Evolutionary conservation across 768 basidiomycete species (phyloP), one percentile per base, ranked within the genome.

Genomic region (Pleurotus cornucopiae): DNA sequence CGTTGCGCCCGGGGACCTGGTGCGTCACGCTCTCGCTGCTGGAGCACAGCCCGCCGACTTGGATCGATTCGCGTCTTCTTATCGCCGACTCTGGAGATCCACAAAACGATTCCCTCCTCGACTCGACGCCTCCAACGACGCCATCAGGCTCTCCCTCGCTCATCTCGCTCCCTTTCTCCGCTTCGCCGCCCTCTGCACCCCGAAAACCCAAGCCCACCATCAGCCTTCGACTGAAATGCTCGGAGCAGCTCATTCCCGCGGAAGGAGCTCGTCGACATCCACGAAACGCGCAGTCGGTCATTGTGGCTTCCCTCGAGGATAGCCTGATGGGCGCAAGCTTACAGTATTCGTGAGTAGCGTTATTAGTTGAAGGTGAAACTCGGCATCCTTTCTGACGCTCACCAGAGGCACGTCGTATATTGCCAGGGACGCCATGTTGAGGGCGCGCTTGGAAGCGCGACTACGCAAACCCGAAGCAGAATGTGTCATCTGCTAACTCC

Each of bases 41-140:
- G 5, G 80, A 82, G 52, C 71, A 80, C 49, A 85, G 84, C 56
- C 77, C 83, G 0, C 79, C 85, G 2, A 82, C 84, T 4, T 81
- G 73, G 60, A 60, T 88, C 38, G 77, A 86, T 61, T 78, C 81
- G 0, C 73, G 73, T 3, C 69, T 87, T 6, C 54, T 83, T 37
- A 71, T 84, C 39, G 64, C 69, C 0, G 68, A 75, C 20, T 72
- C 69, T 18, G 63, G 59, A 4, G 58, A 59, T 9, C 54, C 52
- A 30, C 49, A 54, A n/a, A 46, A 18, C 46, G 39, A 6, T 25
- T 14, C 59, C 57, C 34, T 23, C 67, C 46, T 49, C 60, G 18
- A 55, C 49, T 61, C 39, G 48, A 47, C 45, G 9, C 7, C 54
- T 9, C 37, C 59, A 16, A 34, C 11, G 40, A 52, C 53, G 43